Evolutionary conservation across 2,329 filamentous ascomycete species (phyloP).

Genomic region (Aureobasidium subglaciale): DNA sequence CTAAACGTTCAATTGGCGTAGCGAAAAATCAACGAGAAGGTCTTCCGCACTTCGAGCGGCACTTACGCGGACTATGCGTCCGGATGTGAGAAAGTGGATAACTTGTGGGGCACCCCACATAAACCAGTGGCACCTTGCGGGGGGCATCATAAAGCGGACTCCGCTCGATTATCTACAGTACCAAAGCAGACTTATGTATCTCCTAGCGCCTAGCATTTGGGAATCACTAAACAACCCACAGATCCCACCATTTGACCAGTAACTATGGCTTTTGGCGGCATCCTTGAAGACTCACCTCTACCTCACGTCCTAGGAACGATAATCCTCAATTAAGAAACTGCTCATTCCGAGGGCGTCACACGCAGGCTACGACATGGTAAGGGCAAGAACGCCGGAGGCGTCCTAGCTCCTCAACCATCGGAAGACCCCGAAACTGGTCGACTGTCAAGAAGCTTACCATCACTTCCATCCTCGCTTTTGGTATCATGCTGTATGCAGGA

Average conservation of each 20-base stretch:
- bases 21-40: slow-evolving; percentile 20
- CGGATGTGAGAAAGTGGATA: too few relatives aligned
- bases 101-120: too few relatives aligned
- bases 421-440: slow-evolving; percentile 30
- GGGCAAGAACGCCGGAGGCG: slow-evolving; percentile 18
- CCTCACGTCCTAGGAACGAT: slow-evolving; percentile 17
- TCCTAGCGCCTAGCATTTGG: neutral
- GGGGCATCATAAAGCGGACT: too few relatives aligned
- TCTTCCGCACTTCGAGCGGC: neutral
- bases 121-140: too few relatives aligned
- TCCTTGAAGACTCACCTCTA: slow-evolving; percentile 15
- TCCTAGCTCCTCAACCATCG: slow-evolving; percentile 18
- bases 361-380: slow-evolving; percentile 13
- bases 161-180: too few relatives aligned
- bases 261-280: slow-evolving; percentile 16
- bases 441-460: slow-evolving; percentile 28
- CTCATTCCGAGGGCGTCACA: slow-evolving; percentile 12
- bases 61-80: too few relatives aligned
- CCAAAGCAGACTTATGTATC: neutral
- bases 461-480: slow-evolving; percentile 29
- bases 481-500: slow-evolving; percentile 28
- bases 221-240: neutral
- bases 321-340: slow-evolving; percentile 15
- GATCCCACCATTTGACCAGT: neutral
- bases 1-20: slow-evolving; percentile 23